Evolutionary conservation across 2,329 filamentous ascomycete genomes (phyloP).

Genomic region (Stachybotrys chlorohalonatus): DNA sequence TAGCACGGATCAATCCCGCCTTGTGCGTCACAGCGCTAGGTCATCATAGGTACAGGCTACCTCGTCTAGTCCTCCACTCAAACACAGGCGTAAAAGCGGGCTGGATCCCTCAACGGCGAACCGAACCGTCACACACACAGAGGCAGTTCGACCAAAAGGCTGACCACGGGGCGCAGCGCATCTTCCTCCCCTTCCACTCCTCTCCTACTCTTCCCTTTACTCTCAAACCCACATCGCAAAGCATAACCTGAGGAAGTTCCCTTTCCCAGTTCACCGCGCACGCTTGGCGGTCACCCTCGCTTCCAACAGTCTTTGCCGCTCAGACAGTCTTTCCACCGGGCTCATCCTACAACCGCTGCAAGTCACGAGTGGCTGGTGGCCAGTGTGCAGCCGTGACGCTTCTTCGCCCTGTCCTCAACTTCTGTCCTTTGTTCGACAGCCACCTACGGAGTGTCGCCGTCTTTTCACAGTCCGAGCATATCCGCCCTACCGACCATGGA

Average conservation of each 20-base stretch:
- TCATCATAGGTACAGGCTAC: background rate
- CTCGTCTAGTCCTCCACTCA: background rate
- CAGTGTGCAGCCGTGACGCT: background rate
- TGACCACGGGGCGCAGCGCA: background rate
- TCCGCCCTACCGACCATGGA: constrained; percentile 32
- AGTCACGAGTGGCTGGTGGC: no score
- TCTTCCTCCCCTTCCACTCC: background rate
- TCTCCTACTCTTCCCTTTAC: background rate
- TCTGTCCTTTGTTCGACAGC: no score
- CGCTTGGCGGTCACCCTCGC: background rate
- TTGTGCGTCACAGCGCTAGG: background rate
- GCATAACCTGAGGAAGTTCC: background rate
- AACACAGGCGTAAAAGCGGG: background rate
- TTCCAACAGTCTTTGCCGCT: background rate
- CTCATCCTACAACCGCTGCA: background rate
- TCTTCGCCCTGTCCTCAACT: background rate
- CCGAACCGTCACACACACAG: background rate
- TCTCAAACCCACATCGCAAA: background rate
- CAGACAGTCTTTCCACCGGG: no score
- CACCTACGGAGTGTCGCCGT: no score
- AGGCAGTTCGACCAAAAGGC: background rate
- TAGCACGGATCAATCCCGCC: background rate
- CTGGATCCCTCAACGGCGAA: background rate
- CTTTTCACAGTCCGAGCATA: background rate
- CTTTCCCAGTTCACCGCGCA: background rate